Percentiles rank a stretch among this genome's conserved stretches.
Conservation (phyloP, 202 grass and related monocot species). For the Setaria viridis region DNA sequence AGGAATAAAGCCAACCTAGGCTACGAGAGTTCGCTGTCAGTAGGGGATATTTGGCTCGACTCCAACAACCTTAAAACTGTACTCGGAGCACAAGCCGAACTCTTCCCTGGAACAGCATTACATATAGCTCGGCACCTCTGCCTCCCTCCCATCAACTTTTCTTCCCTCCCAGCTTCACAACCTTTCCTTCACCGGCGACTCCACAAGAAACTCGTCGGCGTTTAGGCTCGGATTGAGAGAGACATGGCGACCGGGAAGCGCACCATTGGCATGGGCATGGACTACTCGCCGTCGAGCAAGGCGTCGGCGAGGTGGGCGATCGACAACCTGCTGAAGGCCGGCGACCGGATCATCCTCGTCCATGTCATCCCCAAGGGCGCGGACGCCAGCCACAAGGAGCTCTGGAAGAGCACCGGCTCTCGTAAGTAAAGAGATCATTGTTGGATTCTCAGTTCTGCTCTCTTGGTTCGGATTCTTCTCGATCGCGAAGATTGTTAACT, state of each 20-base stretch:
- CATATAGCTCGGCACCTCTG: conserved; percentile 5
- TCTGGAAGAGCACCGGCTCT: conserved; percentile 75
- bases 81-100: conserved; percentile 29
- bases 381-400: conserved; percentile 65
- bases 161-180: not conserved
- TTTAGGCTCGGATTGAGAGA: not conserved
- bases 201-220: not conserved
- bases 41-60: conserved; percentile 35
- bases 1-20: conserved; percentile 45
- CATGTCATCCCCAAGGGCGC: conserved; percentile 66
- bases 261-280: conserved; percentile 72
- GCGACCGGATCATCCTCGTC: conserved; percentile 69
- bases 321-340: conserved; percentile 56
- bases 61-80: conserved; percentile 37
- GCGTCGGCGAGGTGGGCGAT: conserved; percentile 62
- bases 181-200: not conserved
- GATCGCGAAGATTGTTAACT: not conserved
- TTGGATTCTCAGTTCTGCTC: not conserved
- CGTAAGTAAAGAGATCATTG: conserved; percentile 45
- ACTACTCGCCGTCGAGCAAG: conserved; percentile 90
- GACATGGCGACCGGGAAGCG: conserved; percentile 42
- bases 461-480: not conserved
- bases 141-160: not conserved
- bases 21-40: conserved; percentile 21
- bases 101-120: conserved; percentile 32